Percentiles rank a stretch among this genome's conserved stretches.
Evolutionary conservation across 805 yeast species (phyloP).

Genomic region (Sporopachydermia lactativora): DNA sequence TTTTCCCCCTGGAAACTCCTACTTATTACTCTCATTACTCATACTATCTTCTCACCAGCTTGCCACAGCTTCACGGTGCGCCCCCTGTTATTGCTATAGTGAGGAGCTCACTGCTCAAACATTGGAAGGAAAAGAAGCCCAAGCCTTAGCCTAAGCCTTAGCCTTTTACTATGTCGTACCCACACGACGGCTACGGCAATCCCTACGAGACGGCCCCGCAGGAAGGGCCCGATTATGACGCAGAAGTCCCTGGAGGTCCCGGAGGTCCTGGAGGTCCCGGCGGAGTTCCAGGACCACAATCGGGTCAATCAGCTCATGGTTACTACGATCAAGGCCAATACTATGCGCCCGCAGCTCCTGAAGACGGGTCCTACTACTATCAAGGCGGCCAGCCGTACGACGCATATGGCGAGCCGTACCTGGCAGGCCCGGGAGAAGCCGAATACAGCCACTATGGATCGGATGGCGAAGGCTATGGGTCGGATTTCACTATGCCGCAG

Average conservation of each 20-base stretch:
- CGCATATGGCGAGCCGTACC: slow-evolving; percentile 27
- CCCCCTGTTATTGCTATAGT: no score
- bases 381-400: slow-evolving; percentile 25
- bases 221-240: slow-evolving; percentile 10
- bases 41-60: no score
- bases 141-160: no score
- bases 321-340: slow-evolving; percentile 24
- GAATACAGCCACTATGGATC: slow-evolving; percentile 19
- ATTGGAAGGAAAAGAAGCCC: no score
- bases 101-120: no score
- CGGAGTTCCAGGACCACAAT: slow-evolving; percentile 11
- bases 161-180: slow-evolving; percentile 6
- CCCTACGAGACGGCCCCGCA: slow-evolving; percentile 10
- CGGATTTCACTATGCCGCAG: slow-evolving; percentile 19
- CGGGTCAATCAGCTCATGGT: slow-evolving; percentile 12
- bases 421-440: slow-evolving; percentile 28
- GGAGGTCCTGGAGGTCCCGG: slow-evolving; percentile 10
- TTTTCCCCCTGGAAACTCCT: no score
- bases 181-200: slow-evolving; percentile 9
- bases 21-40: no score
- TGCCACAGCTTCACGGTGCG: no score
- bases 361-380: slow-evolving; percentile 19
- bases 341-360: slow-evolving; percentile 24
- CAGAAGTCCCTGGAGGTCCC: slow-evolving; percentile 10
- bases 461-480: slow-evolving; percentile 11